Evolutionary conservation across 768 basidiomycete species (phyloP).

Genomic region (Pisolithus microcarpus): DNA sequence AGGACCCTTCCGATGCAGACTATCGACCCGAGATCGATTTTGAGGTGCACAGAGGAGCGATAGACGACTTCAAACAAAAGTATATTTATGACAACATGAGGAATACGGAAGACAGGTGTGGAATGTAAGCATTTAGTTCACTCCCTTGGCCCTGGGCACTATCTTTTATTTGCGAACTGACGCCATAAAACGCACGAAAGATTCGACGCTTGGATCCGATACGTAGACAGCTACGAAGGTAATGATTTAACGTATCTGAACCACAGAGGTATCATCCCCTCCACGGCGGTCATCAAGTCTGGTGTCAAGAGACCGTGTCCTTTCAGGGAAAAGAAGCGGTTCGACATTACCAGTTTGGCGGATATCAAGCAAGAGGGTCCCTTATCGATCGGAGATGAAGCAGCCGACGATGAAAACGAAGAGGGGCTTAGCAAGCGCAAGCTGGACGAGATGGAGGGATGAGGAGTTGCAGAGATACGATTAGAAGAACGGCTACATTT

Average conservation of each 20-base stretch:
- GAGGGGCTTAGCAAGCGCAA: slow-evolving; percentile 35
- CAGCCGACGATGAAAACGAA: slow-evolving; percentile 33
- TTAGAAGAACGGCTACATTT: neutral
- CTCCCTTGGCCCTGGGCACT: neutral
- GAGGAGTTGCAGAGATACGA: slow-evolving; percentile 2
- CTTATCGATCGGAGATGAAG: slow-evolving; percentile 28
- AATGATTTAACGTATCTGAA: slow-evolving; percentile 76
- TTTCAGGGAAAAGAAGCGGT: slow-evolving; percentile 62
- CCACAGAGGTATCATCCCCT: slow-evolving; percentile 68
- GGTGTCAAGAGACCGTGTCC: slow-evolving; percentile 50
- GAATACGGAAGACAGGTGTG: slow-evolving; percentile 68
- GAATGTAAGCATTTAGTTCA: slow-evolving; percentile 48
- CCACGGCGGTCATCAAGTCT: slow-evolving; percentile 56
- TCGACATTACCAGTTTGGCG: slow-evolving; percentile 49
- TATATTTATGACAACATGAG: slow-evolving; percentile 87
- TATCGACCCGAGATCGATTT: slow-evolving; percentile 73
- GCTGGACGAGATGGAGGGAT: slow-evolving; percentile 51
- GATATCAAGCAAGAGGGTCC: slow-evolving; percentile 25
- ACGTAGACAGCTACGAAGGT: slow-evolving; percentile 69
- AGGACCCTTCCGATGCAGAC: slow-evolving; percentile 44
- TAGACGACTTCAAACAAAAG: slow-evolving; percentile 77
- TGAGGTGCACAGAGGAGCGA: slow-evolving; percentile 53
- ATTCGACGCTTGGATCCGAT: slow-evolving; percentile 80
- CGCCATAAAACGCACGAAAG: slow-evolving; percentile 27
- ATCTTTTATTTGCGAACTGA: neutral